These are phyloP conservation scores for Saturnispora serradocipensis DNA, from an alignment of 805 yeast species.

Conservation along the genomic window DNA sequence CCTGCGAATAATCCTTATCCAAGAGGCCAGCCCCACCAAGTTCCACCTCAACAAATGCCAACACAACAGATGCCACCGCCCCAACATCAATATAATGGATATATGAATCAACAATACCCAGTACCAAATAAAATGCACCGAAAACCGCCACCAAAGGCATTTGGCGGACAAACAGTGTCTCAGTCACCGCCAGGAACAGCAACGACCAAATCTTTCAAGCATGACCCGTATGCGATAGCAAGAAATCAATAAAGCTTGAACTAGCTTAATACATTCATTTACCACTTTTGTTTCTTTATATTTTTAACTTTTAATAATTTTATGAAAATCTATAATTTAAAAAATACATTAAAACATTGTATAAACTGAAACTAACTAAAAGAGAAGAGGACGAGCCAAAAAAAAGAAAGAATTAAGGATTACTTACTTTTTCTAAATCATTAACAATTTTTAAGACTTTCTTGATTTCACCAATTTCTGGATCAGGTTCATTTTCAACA, in stretches of 20 bases:
- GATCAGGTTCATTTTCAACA: conserved; percentile 75
- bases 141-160: conserved; percentile 12
- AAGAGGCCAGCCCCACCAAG: conserved; percentile 9
- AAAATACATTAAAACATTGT: background rate
- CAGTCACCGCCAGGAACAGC: conserved; percentile 9
- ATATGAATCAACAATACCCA: conserved; percentile 12
- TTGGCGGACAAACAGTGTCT: conserved; percentile 9
- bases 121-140: conserved; percentile 9
- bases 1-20: conserved; percentile 14
- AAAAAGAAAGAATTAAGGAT: background rate
- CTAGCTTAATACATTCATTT: background rate
- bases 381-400: too few relatives aligned
- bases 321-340: background rate
- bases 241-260: background rate
- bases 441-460: conserved; percentile 28
- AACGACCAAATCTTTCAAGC: conserved; percentile 14
- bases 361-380: background rate
- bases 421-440: conserved; percentile 17
- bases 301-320: background rate
- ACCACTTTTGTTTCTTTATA: background rate
- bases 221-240: conserved; percentile 22
- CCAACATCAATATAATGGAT: conserved; percentile 7
- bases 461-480: conserved; percentile 27
- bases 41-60: conserved; percentile 5
- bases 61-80: conserved; percentile 2